Evolutionary conservation across 1,284 basidiomycete genomes (phyloP).

Genomic region (Apiotrichum akiyoshidainum): DNA sequence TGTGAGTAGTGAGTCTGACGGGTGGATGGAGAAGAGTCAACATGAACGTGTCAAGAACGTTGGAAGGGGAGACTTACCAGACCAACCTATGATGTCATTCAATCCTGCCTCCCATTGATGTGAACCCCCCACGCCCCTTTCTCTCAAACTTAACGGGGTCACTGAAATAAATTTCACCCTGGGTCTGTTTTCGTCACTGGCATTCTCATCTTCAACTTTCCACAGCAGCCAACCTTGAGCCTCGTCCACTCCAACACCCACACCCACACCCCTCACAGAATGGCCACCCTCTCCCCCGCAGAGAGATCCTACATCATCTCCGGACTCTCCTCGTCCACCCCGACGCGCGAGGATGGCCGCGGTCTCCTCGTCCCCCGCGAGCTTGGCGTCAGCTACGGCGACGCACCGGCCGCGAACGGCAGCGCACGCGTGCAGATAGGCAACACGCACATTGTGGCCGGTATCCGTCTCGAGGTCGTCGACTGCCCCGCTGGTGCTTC

Average conservation of each 20-base stretch:
- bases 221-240: background rate
- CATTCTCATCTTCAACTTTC: background rate
- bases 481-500: constrained; percentile 21
- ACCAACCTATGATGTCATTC: no score
- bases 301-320: constrained; percentile 48
- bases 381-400: constrained; percentile 42
- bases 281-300: constrained; percentile 41
- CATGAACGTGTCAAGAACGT: no score
- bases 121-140: no score
- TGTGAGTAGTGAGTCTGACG: background rate
- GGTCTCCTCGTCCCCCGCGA: constrained; percentile 34
- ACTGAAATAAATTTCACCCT: no score
- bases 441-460: constrained; percentile 48
- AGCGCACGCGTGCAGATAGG: constrained; percentile 39
- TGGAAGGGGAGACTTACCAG: no score
- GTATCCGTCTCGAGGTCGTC: constrained; percentile 46
- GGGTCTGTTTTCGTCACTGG: no score
- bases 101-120: no score
- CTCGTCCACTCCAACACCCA: background rate
- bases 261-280: constrained; percentile 1
- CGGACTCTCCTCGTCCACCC: constrained; percentile 38
- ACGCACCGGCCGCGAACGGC: constrained; percentile 48
- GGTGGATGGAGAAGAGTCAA: no score
- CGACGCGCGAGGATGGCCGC: constrained; percentile 44
- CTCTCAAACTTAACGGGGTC: no score